These are phyloP conservation scores for Pseudofabraea citricarpa DNA, from an alignment of 2,329 filamentous ascomycete genomes.

Conservation along the genomic window DNA sequence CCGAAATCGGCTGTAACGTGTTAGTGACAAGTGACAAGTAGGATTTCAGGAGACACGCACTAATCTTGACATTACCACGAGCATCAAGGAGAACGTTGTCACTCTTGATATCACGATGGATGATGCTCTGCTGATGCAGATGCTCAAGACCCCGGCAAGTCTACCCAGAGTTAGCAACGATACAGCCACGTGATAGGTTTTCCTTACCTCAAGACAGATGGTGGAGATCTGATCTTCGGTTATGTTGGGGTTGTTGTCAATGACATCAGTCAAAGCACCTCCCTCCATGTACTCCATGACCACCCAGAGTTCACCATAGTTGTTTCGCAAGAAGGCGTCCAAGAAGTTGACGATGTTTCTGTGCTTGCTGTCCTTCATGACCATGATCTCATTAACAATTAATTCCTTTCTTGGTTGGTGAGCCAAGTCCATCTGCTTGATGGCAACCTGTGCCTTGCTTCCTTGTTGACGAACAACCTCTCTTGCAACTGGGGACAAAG, in stretches of 20 bases:
- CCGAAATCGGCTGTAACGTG: conserved; percentile 81
- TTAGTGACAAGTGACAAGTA: conserved; percentile 26
- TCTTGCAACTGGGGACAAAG: conserved; percentile 74
- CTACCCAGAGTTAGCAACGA: conserved; percentile 39
- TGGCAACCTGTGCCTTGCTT: conserved; percentile 82
- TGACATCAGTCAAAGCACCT: conserved; percentile 93
- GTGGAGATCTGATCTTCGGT: conserved; percentile 97
- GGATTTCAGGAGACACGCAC: conserved; percentile 51
- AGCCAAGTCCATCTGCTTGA: conserved; percentile 99
- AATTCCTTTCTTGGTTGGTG: conserved; percentile 96
- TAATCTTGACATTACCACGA: conserved; percentile 95
- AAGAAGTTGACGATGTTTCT: conserved; percentile 99
- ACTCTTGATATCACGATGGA: conserved; percentile 98
- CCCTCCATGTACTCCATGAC: conserved; percentile 99
- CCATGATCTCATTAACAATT: conserved; percentile 99
- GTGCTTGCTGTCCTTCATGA: conserved; percentile 99
- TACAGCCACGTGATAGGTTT: background rate
- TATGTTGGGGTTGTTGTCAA: conserved; percentile 93
- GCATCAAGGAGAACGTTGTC: conserved; percentile 96
- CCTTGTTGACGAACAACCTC: conserved; percentile 77
- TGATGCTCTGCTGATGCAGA: conserved; percentile 92
- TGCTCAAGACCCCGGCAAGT: conserved; percentile 94
- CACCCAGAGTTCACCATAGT: conserved; percentile 94
- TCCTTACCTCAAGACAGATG: conserved; percentile 85
- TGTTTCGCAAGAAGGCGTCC: conserved; percentile 93